Evolutionary conservation across 257 asterid genomes (phyloP), one percentile per base, ranked within the genome.

Genomic region (Solanum neorickii): DNA sequence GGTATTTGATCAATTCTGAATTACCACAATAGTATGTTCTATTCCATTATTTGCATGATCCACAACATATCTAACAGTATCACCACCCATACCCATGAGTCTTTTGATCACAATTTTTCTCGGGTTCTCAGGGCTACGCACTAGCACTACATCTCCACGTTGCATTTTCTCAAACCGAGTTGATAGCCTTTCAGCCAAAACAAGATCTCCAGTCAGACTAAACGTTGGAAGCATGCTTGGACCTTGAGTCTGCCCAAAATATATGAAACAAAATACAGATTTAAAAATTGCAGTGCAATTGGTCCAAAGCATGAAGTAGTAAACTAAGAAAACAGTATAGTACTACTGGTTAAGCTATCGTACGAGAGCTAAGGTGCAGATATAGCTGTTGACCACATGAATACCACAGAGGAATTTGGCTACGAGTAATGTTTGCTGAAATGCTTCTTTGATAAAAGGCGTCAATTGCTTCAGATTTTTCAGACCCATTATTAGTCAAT

Each of bases 151-250:
- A 65, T 96, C 99, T 3, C 96, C 99, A 18, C 87, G 83, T 69
- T 90, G 92, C 87, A 92, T 88, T 88, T 90, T 93, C 74, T 94
- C 96, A 25, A 87, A 89, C 35, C 92, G 95, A 82, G 89, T 75
- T 11, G 96, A 90, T 12, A 94, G 47, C 82, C 88, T 93, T 85
- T 96, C 99, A 0, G 93, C 89, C 90, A 94, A 87, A 21, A 90
- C 92, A n/a, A 93, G 13, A 86, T 87, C 89, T n/a, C 95, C 94
- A n/a, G 92, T 86, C 68, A 90, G 29, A 62, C 69, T 89, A 88
- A 96, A 77, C 10, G 97, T 89, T 33, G 99, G 99, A 21, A 94
- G 93, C 98, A 96, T 96, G 88, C 99, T 94, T 46, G 96, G 96
- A 21, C 99, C 99, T 37, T 82, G 59, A 39, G 91, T 89, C 98